phyloP scores from a whole-genome alignment of 768 basidiomycete species.

The Fomitopsis serialis region DNA sequence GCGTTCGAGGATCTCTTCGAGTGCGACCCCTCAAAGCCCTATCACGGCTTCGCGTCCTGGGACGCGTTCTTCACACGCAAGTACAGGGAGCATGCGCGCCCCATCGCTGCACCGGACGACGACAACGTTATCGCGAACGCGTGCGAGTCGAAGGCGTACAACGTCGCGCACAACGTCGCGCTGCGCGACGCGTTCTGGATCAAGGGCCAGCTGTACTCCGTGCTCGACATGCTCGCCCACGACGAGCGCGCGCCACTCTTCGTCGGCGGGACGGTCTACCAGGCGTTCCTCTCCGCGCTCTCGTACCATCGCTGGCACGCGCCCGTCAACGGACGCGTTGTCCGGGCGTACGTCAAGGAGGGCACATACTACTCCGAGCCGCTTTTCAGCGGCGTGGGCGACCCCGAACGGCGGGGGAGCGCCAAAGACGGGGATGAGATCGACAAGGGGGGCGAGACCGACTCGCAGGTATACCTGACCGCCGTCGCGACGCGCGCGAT shows the following conservation, averaged over 20 bases:
- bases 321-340: slow-evolving; percentile 44
- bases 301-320: slow-evolving; percentile 63
- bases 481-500: slow-evolving; percentile 43
- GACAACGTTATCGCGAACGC: slow-evolving; percentile 38
- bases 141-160: slow-evolving; percentile 50
- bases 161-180: slow-evolving; percentile 34
- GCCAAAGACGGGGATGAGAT: not conserved
- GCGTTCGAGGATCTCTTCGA: slow-evolving; percentile 31
- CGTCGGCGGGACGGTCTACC: slow-evolving; percentile 46
- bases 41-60: slow-evolving; percentile 26
- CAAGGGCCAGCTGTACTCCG: slow-evolving; percentile 58
- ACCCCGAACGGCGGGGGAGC: slow-evolving; percentile 17
- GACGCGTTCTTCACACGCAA: slow-evolving; percentile 35
- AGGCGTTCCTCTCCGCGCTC: slow-evolving; percentile 50
- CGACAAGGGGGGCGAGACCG: slow-evolving; percentile 7
- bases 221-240: slow-evolving; percentile 45
- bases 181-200: slow-evolving; percentile 49
- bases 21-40: slow-evolving; percentile 25
- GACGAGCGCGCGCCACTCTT: slow-evolving; percentile 37
- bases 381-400: slow-evolving; percentile 18
- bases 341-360: slow-evolving; percentile 37
- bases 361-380: slow-evolving; percentile 45
- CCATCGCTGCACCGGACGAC: not conserved
- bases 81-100: slow-evolving; percentile 19
- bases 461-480: slow-evolving; percentile 38